These are phyloP conservation scores for Atkinsonella hypoxylon DNA, from an alignment of 2,329 filamentous ascomycete species.

Conservation along the genomic window DNA sequence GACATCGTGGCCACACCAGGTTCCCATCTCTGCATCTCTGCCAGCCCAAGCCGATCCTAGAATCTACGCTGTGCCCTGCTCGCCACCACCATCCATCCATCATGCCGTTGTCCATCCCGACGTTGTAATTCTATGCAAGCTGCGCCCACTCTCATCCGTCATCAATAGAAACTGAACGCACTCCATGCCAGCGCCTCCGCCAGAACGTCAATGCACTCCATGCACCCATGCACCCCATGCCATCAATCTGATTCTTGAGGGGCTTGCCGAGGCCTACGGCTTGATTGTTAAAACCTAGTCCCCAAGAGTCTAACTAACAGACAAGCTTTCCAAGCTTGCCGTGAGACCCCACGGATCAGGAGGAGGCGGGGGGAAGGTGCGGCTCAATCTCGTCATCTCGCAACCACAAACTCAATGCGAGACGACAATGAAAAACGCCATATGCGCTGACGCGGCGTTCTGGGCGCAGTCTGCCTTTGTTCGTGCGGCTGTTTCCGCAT, in stretches of 20 bases:
- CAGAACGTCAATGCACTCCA: neutral
- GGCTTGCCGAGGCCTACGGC: neutral
- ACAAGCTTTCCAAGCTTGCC: neutral
- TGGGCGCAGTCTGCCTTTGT: neutral
- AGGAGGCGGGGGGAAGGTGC: too few relatives aligned
- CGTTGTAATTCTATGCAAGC: neutral
- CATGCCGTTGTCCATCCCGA: too few relatives aligned
- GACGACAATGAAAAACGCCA: too few relatives aligned
- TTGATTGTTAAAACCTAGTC: neutral
- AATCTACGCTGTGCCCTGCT: too few relatives aligned
- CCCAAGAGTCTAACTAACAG: neutral
- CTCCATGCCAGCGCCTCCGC: neutral
- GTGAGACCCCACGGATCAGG: neutral
- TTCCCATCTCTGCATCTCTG: too few relatives aligned
- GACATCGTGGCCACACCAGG: too few relatives aligned
- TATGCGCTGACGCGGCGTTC: slow-evolving; percentile 4
- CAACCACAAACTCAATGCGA: neutral
- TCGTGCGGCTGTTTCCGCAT: neutral
- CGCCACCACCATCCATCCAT: too few relatives aligned
- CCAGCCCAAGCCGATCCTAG: too few relatives aligned
- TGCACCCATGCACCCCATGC: neutral
- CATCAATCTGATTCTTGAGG: neutral
- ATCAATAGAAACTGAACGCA: neutral
- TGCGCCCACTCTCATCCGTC: neutral
- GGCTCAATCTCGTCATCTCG: too few relatives aligned